Base-by-base conservation (phyloP, 2,329 filamentous ascomycete species). In the Neofusicoccum cordaticola region DNA sequence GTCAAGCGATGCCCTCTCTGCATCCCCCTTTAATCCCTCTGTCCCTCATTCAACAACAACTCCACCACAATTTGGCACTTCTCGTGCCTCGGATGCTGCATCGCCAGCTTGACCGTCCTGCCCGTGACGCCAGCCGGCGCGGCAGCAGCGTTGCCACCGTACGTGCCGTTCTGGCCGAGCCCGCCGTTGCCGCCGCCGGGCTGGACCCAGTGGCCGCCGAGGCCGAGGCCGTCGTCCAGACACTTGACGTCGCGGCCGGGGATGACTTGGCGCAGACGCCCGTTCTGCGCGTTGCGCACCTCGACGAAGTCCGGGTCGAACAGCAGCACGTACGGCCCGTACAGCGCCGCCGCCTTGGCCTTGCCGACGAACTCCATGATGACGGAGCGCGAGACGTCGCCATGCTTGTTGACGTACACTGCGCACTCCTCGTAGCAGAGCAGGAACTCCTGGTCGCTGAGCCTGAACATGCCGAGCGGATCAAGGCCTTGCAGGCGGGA, bases 341-440 rank as follows among this genome's bases (percentile, higher is more conserved):
- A 96, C 80, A 98, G 89, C 67, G 93, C 95, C 1, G 93, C 93
- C 12, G 88, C 87, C 67, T 90, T 89, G 1, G 95, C 95, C 72
- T 90, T 94, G 69, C 95, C 95, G n/a, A 96, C 95, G 76, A 98
- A 99, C 75, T 98, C 93, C 93, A 99, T 97, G 72, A 98, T 93
- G 65, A 98, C 92, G 34, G 90, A 92, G 51, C 96, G 90, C 44
- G 89, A 94, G 34, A 99, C 92, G 67, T 99, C 95, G 69, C 95
- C 95, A 77, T 98, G 93, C 79, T 98, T 97, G 82, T 99, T 96
- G 74, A 98, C 91, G 73, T 98, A 99, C 8, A 99, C 93, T 17
- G 93, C 95, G 71, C 94, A 98, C 77, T 97, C 93, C 77, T 96
- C 91, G 76, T 98, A 99, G 42, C 91, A 92, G 56, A 97, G 87